Base-by-base conservation (phyloP, 2,329 filamentous ascomycete genomes). In the Orbilia javanica region DNA sequence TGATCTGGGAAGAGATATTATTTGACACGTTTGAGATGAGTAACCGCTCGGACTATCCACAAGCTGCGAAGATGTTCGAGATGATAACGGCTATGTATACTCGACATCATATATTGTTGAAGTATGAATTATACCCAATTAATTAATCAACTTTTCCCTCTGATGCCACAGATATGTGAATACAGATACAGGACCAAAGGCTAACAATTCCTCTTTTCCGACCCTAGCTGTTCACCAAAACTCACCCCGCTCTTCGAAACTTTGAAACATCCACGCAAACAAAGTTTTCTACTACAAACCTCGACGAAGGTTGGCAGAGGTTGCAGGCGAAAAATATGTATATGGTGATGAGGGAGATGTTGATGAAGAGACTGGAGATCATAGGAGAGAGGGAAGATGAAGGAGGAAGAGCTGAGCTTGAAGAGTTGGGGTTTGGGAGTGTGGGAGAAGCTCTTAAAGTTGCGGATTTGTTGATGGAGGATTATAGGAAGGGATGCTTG, bases 281-380 rank as follows among this genome's bases (percentile, higher is more conserved):
- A 4, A 48, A 64, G 18, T 71, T 64, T n/a, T 63, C 57, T 3
- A 71, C 57, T 2, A 64, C 29, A 10, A 34, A 53, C 10, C 13
- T 64, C 6, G 31, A 55, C 8, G 46, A 71, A 20, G 44, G 29
- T 11, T 71, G 68, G 68, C 68, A 71, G 25, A 1, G 55, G 18
- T 22, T 71, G 27, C 68, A 71, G 31, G 68, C 68, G 15, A 63
- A 71, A 34, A 64, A 71, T 71, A 71, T 64, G 55, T 63, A 55
- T 20, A 63, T 53, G 68, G 68, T 64, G n/a, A 53, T 27, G 20
- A 52, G 57, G 22, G 68, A 71, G 34, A 71, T 71, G 68, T 18
- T 71, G 20, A 31, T 42, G 29, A 71, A 71, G 25, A 27, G 15
- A 20, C n/a, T 71, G 4, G 67, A 71, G n/a, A n/a, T n/a, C n/a